phyloP scores from a whole-genome alignment of 805 yeast species.

The Ogataea neopini region DNA sequence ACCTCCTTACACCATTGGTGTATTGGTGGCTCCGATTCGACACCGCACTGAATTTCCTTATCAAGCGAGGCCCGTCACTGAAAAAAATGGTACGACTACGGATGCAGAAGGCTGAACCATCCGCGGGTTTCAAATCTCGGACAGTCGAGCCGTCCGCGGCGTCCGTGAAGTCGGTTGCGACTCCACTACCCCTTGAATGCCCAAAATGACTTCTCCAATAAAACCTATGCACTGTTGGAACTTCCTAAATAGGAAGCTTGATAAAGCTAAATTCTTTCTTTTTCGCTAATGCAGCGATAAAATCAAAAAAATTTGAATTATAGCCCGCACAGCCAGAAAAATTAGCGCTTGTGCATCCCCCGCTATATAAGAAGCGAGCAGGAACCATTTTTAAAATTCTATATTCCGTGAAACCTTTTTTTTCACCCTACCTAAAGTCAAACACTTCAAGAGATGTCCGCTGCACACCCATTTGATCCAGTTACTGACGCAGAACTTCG shows the following conservation, averaged over 20 bases:
- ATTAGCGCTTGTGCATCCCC: neutral
- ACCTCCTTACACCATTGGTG: neutral
- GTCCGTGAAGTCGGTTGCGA: neutral
- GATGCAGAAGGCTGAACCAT: neutral
- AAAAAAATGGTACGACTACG: neutral
- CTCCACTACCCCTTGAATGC: neutral
- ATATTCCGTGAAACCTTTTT: too few relatives aligned
- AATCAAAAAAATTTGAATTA: neutral
- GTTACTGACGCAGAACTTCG: constrained; percentile 59
- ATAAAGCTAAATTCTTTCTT: neutral
- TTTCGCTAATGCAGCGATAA: neutral
- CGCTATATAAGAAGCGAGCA: constrained; percentile 4
- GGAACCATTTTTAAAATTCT: too few relatives aligned
- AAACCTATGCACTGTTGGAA: neutral
- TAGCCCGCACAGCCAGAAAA: neutral
- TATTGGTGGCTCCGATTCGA: neutral
- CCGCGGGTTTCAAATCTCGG: neutral
- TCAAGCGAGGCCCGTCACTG: neutral
- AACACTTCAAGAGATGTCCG: constrained; percentile 11
- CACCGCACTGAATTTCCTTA: neutral
- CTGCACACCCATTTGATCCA: constrained; percentile 59
- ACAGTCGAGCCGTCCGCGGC: neutral
- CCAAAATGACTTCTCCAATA: neutral
- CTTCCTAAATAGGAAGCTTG: constrained; percentile 17
- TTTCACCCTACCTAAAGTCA: too few relatives aligned